Conservation (phyloP, 2,329 filamentous ascomycete genomes). For the Phaeosphaeriaceae sp. region DNA sequence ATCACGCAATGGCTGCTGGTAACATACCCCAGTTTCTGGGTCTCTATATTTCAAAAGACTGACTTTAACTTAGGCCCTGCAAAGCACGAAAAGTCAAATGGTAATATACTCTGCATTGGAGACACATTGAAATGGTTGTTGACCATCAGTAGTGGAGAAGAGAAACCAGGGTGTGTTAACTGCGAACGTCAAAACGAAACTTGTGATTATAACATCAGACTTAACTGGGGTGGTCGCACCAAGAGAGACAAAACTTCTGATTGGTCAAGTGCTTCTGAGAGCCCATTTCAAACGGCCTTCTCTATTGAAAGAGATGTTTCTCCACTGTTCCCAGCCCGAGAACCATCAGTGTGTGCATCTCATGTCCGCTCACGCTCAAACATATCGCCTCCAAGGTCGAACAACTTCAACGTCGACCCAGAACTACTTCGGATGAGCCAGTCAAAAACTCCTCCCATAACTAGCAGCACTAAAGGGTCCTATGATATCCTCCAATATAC, state of each 20-base stretch:
- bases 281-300: constrained; percentile 38
- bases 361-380: constrained; percentile 36
- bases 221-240: constrained; percentile 80
- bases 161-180: constrained; percentile 74
- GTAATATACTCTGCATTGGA: constrained; percentile 41
- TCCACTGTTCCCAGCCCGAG: constrained; percentile 26
- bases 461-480: constrained; percentile 11
- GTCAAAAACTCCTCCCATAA: constrained; percentile 18
- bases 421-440: constrained; percentile 28
- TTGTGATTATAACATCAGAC: constrained; percentile 80
- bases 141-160: constrained; percentile 65
- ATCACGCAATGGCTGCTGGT: constrained; percentile 74
- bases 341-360: constrained; percentile 19
- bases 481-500: constrained; percentile 21
- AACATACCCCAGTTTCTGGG: constrained; percentile 19
- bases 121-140: constrained; percentile 7
- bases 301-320: constrained; percentile 34
- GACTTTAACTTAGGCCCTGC: constrained; percentile 66
- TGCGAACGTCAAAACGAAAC: constrained; percentile 73
- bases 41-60: constrained; percentile 9
- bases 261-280: constrained; percentile 34
- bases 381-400: constrained; percentile 26
- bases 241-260: constrained; percentile 60
- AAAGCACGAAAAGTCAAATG: constrained; percentile 83
- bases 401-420: constrained; percentile 35